These are phyloP conservation scores for Cylindrotheca closterium DNA, from an alignment of 108 stramenopile genomes.

Conservation along the genomic window DNA sequence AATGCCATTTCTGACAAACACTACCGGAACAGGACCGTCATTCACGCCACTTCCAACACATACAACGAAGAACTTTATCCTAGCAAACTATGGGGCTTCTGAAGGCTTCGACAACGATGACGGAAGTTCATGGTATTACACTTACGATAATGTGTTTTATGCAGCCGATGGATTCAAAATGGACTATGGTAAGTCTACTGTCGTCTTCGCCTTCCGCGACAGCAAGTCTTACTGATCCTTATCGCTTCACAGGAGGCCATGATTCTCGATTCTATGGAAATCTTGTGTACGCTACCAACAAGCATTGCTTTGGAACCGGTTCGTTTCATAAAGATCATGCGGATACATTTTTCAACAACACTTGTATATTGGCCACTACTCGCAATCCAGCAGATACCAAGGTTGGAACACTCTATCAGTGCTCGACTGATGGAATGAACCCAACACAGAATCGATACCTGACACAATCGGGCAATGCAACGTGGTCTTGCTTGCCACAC, in stretches of 20 bases:
- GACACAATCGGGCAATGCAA: conserved; percentile 27
- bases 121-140: conserved; percentile 50
- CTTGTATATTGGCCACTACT: conserved; percentile 18
- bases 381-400: conserved; percentile 12
- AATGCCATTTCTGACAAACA: conserved; percentile 42
- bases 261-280: conserved; percentile 38
- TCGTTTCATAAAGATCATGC: conserved; percentile 42
- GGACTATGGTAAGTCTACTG: conserved; percentile 57
- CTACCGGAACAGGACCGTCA: conserved; percentile 10
- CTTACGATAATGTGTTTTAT: conserved; percentile 49
- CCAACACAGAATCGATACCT: conserved; percentile 29
- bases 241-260: conserved; percentile 47
- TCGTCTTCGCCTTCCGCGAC: no score
- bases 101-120: conserved; percentile 72
- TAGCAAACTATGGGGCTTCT: conserved; percentile 56
- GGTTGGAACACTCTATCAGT: conserved; percentile 9
- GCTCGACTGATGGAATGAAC: conserved; percentile 7
- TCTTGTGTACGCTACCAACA: conserved; percentile 33
- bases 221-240: no score
- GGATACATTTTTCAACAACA: conserved; percentile 30
- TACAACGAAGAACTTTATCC: conserved; percentile 39
- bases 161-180: conserved; percentile 56
- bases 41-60: conserved; percentile 28
- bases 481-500: not conserved
- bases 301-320: conserved; percentile 44